Base-by-base conservation (phyloP, 2,329 filamentous ascomycete species). In the Cytospora paraplurivora region DNA sequence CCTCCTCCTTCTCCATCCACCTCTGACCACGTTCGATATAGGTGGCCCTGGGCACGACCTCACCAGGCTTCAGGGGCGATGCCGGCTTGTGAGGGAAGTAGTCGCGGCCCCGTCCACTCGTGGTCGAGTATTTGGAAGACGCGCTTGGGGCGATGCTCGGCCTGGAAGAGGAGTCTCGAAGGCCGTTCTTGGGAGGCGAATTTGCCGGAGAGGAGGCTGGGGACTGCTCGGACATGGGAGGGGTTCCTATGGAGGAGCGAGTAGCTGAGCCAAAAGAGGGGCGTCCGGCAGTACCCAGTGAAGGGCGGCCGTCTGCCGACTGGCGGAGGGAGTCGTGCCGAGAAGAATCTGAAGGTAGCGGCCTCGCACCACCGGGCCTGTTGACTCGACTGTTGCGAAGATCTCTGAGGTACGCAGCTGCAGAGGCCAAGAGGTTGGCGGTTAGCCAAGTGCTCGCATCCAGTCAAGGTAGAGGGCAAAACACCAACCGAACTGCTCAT, bases 1-100 rank as follows among this genome's bases (percentile, higher is more conserved):
- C 88, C 75, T 93, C 90, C 71, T 92, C 89, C 73, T 90, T 91
- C 74, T 93, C 90, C 85, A 91, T 90, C 88, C 89, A 92, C 69
- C 90, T 80, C 71, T 87, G 85, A 19, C 88, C 89, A 62, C 87
- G 84, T 74, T 93, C 90, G 62, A 91, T 88, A 73, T 93, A 93
- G 8, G 84, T 86, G 51, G 86, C 80, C 65, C 82, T 90, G 7
- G 87, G 85, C 17, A 89, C 86, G 56, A 89, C 82, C 57, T 87
- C 81, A 2, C 82, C 84, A 1, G 86, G 83, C 67, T 80, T 86
- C 62, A 86, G 71, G 15, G 83, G 81, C 35, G 75, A 67, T 4
- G 72, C 71, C 4, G 79, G 70, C 21, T 74, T 75, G 41, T 78
- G 74, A 5, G 82, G 79, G 68, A 82, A 84, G 72, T 85, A 85